phyloP scores from a whole-genome alignment of 345 rosid genomes.

The Hypericum androsaemum region DNA sequence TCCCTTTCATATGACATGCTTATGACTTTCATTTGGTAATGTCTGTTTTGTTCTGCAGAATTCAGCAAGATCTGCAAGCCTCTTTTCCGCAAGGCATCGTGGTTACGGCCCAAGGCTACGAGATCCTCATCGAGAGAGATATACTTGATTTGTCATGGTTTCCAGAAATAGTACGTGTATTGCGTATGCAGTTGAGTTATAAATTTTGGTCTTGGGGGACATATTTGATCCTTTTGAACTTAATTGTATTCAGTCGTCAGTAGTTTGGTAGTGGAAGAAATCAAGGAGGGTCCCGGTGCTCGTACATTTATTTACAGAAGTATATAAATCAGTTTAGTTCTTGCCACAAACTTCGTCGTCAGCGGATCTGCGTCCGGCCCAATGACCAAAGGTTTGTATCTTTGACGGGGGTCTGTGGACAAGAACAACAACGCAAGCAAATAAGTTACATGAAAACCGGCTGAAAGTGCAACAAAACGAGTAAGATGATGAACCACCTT shows the following conservation, averaged over 20 bases:
- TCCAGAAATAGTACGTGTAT: constrained; percentile 17
- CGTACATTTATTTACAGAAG: no score
- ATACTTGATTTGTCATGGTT: constrained; percentile 72
- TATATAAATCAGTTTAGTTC: no score
- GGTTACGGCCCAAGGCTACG: constrained; percentile 94
- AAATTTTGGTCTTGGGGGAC: no score
- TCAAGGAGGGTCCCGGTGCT: no score
- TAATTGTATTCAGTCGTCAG: no score
- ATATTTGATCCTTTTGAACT: no score
- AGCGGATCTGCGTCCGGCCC: constrained; percentile 79
- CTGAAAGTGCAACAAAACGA: neutral
- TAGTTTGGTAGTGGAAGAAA: no score
- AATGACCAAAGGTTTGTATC: constrained; percentile 93
- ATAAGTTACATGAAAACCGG: neutral
- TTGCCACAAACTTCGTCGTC: constrained; percentile 2
- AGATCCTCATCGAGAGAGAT: constrained; percentile 91
- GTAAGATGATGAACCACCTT: neutral
- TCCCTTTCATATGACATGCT: neutral
- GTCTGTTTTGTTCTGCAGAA: constrained; percentile 33
- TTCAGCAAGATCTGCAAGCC: constrained; percentile 65
- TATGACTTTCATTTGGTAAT: neutral
- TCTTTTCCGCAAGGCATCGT: constrained; percentile 66
- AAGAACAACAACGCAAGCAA: neutral
- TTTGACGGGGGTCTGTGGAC: constrained; percentile 68
- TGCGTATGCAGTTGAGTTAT: no score